A percentile compares a stretch with the other conserved stretches of the same genome.
phyloP scores from a whole-genome alignment of 106 monocot species.

The Allium cepa region DNA sequence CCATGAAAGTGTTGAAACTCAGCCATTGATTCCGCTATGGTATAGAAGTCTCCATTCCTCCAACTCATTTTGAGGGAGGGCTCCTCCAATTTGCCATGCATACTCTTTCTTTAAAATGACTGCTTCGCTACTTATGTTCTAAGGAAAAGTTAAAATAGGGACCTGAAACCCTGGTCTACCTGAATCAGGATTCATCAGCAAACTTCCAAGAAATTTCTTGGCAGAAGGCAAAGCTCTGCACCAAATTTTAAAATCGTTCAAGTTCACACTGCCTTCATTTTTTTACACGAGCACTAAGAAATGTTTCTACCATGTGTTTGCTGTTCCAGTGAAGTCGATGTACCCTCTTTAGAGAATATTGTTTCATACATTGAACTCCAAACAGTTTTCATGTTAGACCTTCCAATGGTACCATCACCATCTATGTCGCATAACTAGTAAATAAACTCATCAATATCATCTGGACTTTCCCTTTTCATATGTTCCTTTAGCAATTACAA shows the following conservation, averaged over 20 bases:
- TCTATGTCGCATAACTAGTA: conserved; percentile 70
- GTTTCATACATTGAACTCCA: conserved; percentile 52
- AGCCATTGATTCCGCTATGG: conserved; percentile 76
- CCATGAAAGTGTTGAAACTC: conserved; percentile 92
- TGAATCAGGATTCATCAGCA: conserved; percentile 66
- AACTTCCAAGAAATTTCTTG: conserved; percentile 70
- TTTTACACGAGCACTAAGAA: conserved; percentile 49
- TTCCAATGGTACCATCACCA: conserved; percentile 52
- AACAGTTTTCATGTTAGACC: conserved; percentile 82
- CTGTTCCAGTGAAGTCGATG: conserved; percentile 15
- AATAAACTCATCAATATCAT: conserved; percentile 85
- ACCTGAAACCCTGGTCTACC: conserved; percentile 71
- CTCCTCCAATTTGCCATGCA: conserved; percentile 96
- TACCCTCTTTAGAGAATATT: conserved; percentile 30
- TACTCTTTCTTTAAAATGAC: conserved; percentile 65
- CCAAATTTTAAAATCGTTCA: conserved; percentile 74
- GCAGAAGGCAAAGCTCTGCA: conserved; percentile 59
- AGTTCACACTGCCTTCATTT: conserved; percentile 41
- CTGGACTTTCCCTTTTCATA: conserved; percentile 75
- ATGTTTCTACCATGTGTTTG: conserved; percentile 30
- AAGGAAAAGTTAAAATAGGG: conserved; percentile 45
- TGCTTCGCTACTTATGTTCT: conserved; percentile 36
- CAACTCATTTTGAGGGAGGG: conserved; percentile 52
- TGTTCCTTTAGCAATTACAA: too few species aligned
- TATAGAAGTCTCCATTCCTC: conserved; percentile 93